Conservation (phyloP, 1,284 basidiomycete species). For the Ganoderma lingzhi region DNA sequence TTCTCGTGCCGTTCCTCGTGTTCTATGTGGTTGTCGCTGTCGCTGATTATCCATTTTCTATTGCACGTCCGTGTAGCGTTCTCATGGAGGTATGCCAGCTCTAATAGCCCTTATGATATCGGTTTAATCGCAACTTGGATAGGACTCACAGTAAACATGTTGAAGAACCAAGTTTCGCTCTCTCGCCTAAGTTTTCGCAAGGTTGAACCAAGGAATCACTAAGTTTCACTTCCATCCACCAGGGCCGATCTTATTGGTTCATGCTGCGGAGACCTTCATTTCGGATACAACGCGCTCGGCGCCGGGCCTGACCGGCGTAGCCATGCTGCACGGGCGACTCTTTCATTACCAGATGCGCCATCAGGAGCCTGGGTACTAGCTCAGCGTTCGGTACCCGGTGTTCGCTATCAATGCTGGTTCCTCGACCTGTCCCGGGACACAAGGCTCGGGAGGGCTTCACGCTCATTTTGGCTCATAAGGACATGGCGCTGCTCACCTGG, state of each 20-base stretch:
- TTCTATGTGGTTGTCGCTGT: constrained; percentile 12
- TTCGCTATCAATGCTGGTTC: not conserved
- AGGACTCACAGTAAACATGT: not conserved
- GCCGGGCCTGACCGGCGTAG: constrained; percentile 11
- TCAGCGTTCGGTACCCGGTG: not conserved
- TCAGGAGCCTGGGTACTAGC: constrained; percentile 10
- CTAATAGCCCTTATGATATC: not conserved
- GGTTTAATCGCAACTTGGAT: not conserved
- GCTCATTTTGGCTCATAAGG: constrained; percentile 9
- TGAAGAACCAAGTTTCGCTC: not conserved
- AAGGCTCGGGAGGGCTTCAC: not conserved
- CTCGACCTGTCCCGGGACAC: constrained; percentile 8
- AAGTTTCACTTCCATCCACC: not conserved
- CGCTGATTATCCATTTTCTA: not conserved
- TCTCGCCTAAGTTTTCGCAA: not conserved
- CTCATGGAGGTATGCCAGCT: constrained; percentile 5
- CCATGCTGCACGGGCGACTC: constrained; percentile 13
- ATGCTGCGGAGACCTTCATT: constrained; percentile 26
- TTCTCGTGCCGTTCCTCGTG: constrained; percentile 12
- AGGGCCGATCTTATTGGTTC: not conserved
- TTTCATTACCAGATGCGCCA: constrained; percentile 13
- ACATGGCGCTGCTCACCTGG: constrained; percentile 6
- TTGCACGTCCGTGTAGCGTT: not conserved
- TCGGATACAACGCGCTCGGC: constrained; percentile 17
- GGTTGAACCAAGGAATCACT: not conserved